Evolutionary conservation across 163 green algal species (phyloP), one percentile per base, ranked within the genome.

Genomic region (Chloromonas sp.): DNA sequence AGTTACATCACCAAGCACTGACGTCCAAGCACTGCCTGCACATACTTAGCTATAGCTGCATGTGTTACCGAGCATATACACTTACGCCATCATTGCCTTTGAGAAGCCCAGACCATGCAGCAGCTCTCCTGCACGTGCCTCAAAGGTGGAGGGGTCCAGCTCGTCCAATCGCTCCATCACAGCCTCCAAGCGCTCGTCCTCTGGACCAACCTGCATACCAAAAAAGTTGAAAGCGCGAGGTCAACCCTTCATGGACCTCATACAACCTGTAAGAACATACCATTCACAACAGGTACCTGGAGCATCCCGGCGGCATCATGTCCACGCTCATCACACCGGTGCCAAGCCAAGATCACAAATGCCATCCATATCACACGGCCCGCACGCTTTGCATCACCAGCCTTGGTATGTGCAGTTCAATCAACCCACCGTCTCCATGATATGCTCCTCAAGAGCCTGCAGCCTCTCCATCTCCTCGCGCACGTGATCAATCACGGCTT

Each of bases 101-200:
- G 61, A 88, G 87, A 98, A 97, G 82, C 95, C 95, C 70, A 98
- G 90, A 2, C 94, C 94, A 83, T 95, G 90, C 81, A 98, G 88
- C 82, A 95, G 89, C 88, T 92, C 87, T 13, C 89, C 88, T 0
- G 92, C 92, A 5, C 91, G 85, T n/a, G 76, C 84, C 87, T 96
- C 93, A 86, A 94, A 93, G 15, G 87, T 94, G 85, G 87, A 84
- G 70, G 89, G 90, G 87, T 95, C 93, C 81, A 95, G 86, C 86
- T 94, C 92, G 15, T 94, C 92, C 58, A 96, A 86, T 2, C 92
- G 86, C 62, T 95, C 90, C 81, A 93, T 93, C 36, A 84, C 79
- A 0, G 79, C 82, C 71, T 94, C 86, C 85, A 95, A 86, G 2
- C 92, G 88, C 89, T 94, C 92, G 83, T 94, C 93, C 84, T 95